phyloP scores from a whole-genome alignment of 495 filamentous ascomycete species.

The Aspergillus asperescens region DNA sequence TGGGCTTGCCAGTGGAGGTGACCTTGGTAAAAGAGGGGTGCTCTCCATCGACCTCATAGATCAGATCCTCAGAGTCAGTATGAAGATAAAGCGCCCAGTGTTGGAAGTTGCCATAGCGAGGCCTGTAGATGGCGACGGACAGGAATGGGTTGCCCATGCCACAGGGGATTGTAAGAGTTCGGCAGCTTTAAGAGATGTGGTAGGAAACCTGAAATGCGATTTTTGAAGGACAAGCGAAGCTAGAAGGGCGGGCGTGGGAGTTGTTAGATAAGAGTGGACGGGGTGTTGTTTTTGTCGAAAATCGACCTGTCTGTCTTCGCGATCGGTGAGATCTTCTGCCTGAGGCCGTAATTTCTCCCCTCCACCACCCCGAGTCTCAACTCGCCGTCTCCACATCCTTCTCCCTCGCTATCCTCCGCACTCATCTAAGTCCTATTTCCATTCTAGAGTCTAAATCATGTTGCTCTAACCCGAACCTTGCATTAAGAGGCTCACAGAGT shows the following conservation, averaged over 20 bases:
- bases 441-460: too few species aligned
- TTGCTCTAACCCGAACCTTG: too few species aligned
- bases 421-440: background rate
- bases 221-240: too few species aligned
- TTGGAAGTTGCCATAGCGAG: slow-evolving; percentile 19
- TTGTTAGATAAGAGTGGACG: too few species aligned
- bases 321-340: background rate
- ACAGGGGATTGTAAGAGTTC: too few species aligned
- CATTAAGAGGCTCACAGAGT: too few species aligned
- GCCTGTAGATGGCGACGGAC: slow-evolving; percentile 19
- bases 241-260: too few species aligned
- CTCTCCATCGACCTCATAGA: slow-evolving; percentile 22
- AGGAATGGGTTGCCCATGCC: slow-evolving; percentile 6
- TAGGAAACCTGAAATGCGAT: too few species aligned
- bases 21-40: slow-evolving; percentile 17
- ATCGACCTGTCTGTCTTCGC: too few species aligned
- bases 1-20: background rate
- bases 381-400: background rate
- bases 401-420: background rate
- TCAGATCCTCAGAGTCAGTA: slow-evolving; percentile 6
- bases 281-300: too few species aligned
- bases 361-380: background rate
- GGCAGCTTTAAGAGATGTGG: background rate
- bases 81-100: slow-evolving; percentile 21
- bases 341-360: background rate